A percentile compares a stretch with the other conserved stretches of the same genome.
Evolutionary conservation across 306 rosid genomes (phyloP).

Genomic region (Medicago lupulina): DNA sequence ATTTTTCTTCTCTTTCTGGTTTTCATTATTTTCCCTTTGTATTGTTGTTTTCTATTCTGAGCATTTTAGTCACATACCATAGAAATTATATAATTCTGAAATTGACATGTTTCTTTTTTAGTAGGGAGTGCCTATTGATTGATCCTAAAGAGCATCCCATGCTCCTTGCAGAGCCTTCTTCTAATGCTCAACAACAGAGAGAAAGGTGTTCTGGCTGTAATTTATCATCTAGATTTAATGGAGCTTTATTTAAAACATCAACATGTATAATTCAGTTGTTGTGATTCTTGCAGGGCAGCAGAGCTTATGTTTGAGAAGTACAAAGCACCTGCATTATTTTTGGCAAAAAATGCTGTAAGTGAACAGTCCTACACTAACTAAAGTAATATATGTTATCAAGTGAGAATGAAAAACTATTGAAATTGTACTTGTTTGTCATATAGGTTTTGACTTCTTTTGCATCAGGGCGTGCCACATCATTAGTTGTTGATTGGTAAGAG

Average conservation of each 20-base stretch:
- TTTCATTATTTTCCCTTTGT: conserved; percentile 22
- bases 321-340: conserved; percentile 94
- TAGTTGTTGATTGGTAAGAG: conserved; percentile 91
- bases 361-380: conserved; percentile 33
- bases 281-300: conserved; percentile 72
- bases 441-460: conserved; percentile 98
- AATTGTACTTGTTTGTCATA: conserved; percentile 23
- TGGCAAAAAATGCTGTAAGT: conserved; percentile 97
- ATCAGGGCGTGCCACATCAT: conserved; percentile 97
- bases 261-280: conserved; percentile 38
- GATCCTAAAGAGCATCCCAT: conserved; percentile 96
- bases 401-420: conserved; percentile 15
- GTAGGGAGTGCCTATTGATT: conserved; percentile 86
- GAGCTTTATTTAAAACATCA: conserved; percentile 30
- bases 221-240: conserved; percentile 9
- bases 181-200: conserved; percentile 85
- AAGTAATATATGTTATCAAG: conserved; percentile 7
- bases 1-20: background rate
- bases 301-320: conserved; percentile 98
- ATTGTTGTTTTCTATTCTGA: background rate
- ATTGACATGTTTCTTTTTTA: conserved; percentile 32
- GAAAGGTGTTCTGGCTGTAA: conserved; percentile 65
- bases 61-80: background rate
- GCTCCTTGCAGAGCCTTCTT: conserved; percentile 98
- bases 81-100: conserved; percentile 26